Conservation (phyloP, 2,329 filamentous ascomycete genomes). For the Huntiella abstrusa region DNA sequence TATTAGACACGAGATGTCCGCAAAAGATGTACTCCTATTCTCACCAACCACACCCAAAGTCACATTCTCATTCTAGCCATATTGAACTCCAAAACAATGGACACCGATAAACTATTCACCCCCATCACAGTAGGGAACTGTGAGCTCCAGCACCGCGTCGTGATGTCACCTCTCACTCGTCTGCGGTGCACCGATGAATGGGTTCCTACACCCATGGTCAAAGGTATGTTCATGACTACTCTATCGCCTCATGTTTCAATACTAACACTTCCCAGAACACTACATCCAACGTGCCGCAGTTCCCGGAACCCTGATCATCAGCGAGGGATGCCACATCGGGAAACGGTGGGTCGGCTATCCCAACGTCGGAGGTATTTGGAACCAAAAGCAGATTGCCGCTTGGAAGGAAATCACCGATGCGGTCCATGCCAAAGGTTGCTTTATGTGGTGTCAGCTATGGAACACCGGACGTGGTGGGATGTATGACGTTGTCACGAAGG, state of each 20-base stretch:
- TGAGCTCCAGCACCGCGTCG: conserved; percentile 26
- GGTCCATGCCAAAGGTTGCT: conserved; percentile 42
- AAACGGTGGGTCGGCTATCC: conserved; percentile 18
- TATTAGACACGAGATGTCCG: too few species aligned
- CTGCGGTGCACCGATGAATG: conserved; percentile 26
- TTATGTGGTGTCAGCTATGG: conserved; percentile 48
- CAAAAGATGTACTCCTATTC: too few species aligned
- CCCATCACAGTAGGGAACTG: conserved; percentile 24
- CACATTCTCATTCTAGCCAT: too few species aligned
- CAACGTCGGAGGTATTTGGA: conserved; percentile 39
- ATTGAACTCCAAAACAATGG: background rate
- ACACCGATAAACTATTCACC: conserved; percentile 21
- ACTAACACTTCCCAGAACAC: conserved; percentile 17
- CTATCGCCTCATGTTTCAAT: too few species aligned
- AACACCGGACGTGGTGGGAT: conserved; percentile 37
- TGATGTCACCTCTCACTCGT: conserved; percentile 38
- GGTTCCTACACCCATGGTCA: conserved; percentile 17
- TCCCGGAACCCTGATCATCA: conserved; percentile 25
- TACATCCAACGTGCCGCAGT: conserved; percentile 25
- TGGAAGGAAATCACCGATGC: conserved; percentile 43
- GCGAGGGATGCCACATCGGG: conserved; percentile 26
- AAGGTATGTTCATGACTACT: conserved; percentile 15
- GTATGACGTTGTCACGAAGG: conserved; percentile 20
- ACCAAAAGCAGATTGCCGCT: conserved; percentile 32
- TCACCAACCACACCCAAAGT: too few species aligned